phyloP scores from a whole-genome alignment of 2,329 filamentous ascomycete species.

The Drechmeria coniospora region DNA sequence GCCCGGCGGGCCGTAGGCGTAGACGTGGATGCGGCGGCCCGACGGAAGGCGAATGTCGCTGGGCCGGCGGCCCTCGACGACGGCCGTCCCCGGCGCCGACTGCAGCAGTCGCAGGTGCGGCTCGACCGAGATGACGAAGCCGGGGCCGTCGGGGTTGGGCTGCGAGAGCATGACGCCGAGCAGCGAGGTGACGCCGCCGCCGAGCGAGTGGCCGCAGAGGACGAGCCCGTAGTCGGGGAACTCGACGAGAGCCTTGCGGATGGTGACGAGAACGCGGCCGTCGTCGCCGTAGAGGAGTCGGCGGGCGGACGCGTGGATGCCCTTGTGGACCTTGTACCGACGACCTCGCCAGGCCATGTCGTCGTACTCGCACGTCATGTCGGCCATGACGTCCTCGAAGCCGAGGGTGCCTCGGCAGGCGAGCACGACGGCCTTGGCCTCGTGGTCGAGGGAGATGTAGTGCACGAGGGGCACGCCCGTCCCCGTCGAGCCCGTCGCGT shows the following conservation, averaged over 20 bases:
- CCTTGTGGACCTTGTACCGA: constrained; percentile 57
- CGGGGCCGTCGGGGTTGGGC: constrained; percentile 35
- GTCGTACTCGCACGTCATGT: constrained; percentile 62
- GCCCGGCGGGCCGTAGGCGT: constrained; percentile 61
- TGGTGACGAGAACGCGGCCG: constrained; percentile 48
- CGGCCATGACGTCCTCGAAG: constrained; percentile 58
- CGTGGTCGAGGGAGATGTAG: constrained; percentile 57
- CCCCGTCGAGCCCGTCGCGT: constrained; percentile 46
- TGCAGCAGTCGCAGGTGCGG: constrained; percentile 26
- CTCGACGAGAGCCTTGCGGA: constrained; percentile 49
- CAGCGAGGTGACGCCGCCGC: constrained; percentile 53
- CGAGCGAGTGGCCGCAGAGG: constrained; percentile 53
- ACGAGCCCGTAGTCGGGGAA: constrained; percentile 56
- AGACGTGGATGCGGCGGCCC: constrained; percentile 60
- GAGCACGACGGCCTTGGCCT: constrained; percentile 57
- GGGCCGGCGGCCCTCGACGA: constrained; percentile 5
- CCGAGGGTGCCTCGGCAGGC: constrained; percentile 57
- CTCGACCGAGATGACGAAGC: constrained; percentile 45
- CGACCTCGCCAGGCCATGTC: constrained; percentile 47
- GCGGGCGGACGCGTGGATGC: constrained; percentile 55
- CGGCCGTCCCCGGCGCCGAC: constrained; percentile 13
- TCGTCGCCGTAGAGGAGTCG: constrained; percentile 53
- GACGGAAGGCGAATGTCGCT: constrained; percentile 40
- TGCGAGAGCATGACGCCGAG: constrained; percentile 58
- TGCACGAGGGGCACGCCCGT: constrained; percentile 57